Base-by-base conservation (phyloP, 768 basidiomycete genomes). In the Suillus americanus region DNA sequence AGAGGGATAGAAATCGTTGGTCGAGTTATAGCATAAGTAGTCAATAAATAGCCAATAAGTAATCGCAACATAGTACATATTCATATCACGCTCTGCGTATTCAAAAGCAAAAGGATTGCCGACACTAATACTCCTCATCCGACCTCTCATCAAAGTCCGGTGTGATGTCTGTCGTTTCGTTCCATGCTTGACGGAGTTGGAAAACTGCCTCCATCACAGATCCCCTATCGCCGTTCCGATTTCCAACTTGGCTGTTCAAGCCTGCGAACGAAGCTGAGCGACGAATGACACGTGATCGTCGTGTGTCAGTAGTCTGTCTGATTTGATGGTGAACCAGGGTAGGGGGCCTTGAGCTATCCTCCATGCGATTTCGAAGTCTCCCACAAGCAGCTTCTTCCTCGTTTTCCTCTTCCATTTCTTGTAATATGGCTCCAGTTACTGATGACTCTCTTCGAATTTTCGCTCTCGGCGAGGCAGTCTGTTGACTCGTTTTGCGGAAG, bases 251-350 rank as follows among this genome's bases (percentile, higher is more conserved):
- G 2, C 23, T n/a, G 20, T 65, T 55, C 65, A 67, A 66, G 7
- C 67, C 71, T 18, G 68, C 67, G 18, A 66, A 70, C 38, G 74
- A 74, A 48, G 18, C 68, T 3, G 74, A 75, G 35, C 75, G 73
- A 53, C 73, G 75, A 14, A 75, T 62, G 10, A 61, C 46, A 16
- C 55, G 66, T 5, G 68, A 59, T 14, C 35, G 45, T 45, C 38
- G 46, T 3, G 0, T 54, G 23, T 25, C 9, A 25, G 56, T 12
- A 25, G 16, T 25, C 16, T 38, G 16, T 25, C 56, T 57, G 56
- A 9, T 37, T 57, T 57, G 56, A 25, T 38, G 23, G 16, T 10
- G 16, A 30, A 7, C 51, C 28, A 28, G 18, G 28, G 51, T 18
- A 53, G 51, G 25, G 28, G 28, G n/a, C 4, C 37, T 23, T 56